Evolutionary conservation across 129 eudicot species (phyloP).

Genomic region (Logfia minima): DNA sequence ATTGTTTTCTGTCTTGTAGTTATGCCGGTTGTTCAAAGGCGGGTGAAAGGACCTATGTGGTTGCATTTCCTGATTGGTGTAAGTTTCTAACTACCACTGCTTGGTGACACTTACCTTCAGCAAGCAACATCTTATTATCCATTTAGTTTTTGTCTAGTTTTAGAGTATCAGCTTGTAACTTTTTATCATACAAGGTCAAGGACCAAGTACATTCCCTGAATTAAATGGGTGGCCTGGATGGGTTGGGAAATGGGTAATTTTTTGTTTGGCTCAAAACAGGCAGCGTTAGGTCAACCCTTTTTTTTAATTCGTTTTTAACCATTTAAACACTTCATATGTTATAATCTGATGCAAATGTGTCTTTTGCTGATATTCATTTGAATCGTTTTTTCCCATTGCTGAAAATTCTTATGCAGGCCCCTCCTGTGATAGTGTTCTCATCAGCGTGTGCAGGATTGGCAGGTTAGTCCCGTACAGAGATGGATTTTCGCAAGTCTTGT

Average conservation of each 20-base stretch:
- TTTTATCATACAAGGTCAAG: neutral
- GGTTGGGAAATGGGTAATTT: neutral
- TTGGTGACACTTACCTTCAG: neutral
- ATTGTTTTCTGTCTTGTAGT: slow-evolving; percentile 39
- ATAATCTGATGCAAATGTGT: neutral
- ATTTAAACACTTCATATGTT: too few species aligned
- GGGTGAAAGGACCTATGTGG: slow-evolving; percentile 96
- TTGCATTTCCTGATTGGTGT: slow-evolving; percentile 91
- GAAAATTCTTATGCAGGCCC: slow-evolving; percentile 60
- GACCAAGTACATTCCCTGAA: neutral
- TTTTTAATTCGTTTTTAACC: neutral
- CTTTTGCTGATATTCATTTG: slow-evolving; percentile 18
- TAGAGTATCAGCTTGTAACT: slow-evolving; percentile 14
- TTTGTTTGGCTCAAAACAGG: neutral
- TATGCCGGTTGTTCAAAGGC: slow-evolving; percentile 82
- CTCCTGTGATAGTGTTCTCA: slow-evolving; percentile 88
- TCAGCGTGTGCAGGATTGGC: slow-evolving; percentile 89
- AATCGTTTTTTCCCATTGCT: slow-evolving; percentile 9
- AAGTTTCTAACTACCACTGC: slow-evolving; percentile 35
- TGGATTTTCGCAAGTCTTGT: neutral
- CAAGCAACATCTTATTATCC: neutral
- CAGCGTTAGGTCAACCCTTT: neutral
- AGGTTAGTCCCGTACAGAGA: slow-evolving; percentile 41
- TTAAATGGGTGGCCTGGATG: neutral
- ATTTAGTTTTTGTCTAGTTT: neutral